phyloP scores from a whole-genome alignment of 2,329 filamentous ascomycete genomes.

The Lachnellula suecica region DNA sequence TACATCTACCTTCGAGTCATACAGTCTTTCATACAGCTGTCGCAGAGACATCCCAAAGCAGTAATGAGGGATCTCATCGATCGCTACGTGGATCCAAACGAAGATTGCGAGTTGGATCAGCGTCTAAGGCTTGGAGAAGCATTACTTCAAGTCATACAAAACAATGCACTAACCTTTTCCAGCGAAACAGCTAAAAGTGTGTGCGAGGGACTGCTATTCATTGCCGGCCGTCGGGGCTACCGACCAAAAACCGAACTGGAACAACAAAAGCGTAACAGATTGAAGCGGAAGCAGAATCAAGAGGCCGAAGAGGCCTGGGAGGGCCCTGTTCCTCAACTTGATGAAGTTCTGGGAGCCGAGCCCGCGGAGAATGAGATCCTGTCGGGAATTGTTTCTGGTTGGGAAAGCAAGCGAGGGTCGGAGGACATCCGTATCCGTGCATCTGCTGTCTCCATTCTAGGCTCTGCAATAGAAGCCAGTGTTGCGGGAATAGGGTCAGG shows the following conservation, averaged over 20 bases:
- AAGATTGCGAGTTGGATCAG: conserved; percentile 58
- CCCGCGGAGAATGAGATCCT: conserved; percentile 46
- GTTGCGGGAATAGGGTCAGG: conserved; percentile 53
- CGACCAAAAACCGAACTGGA: conserved; percentile 58
- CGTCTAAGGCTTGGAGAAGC: conserved; percentile 70
- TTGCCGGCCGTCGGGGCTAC: conserved; percentile 62
- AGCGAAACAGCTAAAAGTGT: conserved; percentile 52
- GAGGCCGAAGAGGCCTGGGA: conserved; percentile 55
- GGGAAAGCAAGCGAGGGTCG: conserved; percentile 63
- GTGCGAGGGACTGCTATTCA: conserved; percentile 57
- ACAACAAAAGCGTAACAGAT: conserved; percentile 51
- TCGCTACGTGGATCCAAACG: conserved; percentile 63
- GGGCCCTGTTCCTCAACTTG: conserved; percentile 49
- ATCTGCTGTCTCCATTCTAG: conserved; percentile 67
- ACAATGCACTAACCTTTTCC: conserved; percentile 54
- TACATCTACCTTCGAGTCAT: conserved; percentile 71
- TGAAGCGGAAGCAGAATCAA: conserved; percentile 47
- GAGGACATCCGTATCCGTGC: conserved; percentile 71
- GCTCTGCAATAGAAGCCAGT: conserved; percentile 58
- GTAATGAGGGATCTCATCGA: conserved; percentile 64
- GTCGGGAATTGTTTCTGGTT: conserved; percentile 61
- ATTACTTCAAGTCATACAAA: conserved; percentile 62
- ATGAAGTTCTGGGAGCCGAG: conserved; percentile 35
- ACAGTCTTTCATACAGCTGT: conserved; percentile 59
- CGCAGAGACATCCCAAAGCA: conserved; percentile 60